Base-by-base conservation (phyloP, 1,284 basidiomycete genomes). In the Phylloboletellus chloephorus region DNA sequence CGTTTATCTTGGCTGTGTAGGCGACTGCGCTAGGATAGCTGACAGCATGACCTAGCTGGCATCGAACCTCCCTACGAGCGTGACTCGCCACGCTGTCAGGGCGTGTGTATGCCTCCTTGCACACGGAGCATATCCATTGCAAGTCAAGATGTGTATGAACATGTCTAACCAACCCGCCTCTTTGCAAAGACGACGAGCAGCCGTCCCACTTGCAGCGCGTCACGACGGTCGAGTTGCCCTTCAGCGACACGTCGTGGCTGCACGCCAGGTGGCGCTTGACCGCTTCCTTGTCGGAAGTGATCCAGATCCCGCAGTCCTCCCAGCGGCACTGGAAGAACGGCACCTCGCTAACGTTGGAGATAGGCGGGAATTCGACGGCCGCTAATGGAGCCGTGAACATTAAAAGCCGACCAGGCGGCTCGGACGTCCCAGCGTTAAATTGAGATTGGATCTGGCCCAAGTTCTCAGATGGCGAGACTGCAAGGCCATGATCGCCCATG, bases 251-350 rank as follows among this genome's bases (percentile, higher is more conserved):
- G 19, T 32, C 10, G n/a, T 57, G 55, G 5, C 10, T 10, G 26
- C 17, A n/a, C 2, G n/a, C 9, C 19, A 57, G 17, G 37, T 57
- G 55, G 22, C 28, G 4, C 31, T 28, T 53, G 24, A 61, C 32
- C 1, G 42, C 43, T 16, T 44, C 44, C 15, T 44, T 47, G 2
- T 48, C 39, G 1, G 43, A 46, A 3, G 54, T 33, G 37, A 57
- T 53, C 55, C 55, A 57, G 3, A 32, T 29, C 0, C 37, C 25
- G 4, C 55, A 57, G 20, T 20, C 10, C 4, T 25, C 20, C 54
- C 56, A 61, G 5, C 21, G 21, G 16, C 55, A 57, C 11, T n/a
- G 40, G 29, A 60, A 57, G 30, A 57, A 60, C 0, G 10, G 12
- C 0, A 3, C 15, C 1, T 39, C 42, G 3, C 2, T 12, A 12